Conservation (phyloP, 2,329 filamentous ascomycete genomes). For the Arachnopeziza araneosa region DNA sequence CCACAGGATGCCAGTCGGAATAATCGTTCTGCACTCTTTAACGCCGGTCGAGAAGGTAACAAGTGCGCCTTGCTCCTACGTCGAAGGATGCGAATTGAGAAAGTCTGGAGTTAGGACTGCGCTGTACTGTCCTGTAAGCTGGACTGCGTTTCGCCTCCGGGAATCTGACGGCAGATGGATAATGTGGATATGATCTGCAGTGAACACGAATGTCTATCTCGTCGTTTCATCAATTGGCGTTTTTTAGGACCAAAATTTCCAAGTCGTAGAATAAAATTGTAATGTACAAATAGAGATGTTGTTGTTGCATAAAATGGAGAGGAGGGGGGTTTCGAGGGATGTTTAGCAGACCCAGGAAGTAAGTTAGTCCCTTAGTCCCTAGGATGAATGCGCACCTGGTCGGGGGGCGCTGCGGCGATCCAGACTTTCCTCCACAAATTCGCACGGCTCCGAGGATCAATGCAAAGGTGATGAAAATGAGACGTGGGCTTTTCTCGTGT, state of each 20-base stretch:
- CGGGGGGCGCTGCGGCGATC: background rate
- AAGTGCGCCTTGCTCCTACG: background rate
- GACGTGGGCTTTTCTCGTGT: background rate
- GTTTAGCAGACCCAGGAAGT: background rate
- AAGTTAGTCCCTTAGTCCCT: too few relatives aligned
- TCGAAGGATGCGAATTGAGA: background rate
- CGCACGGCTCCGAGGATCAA: background rate
- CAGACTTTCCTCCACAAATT: background rate
- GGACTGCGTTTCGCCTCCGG: background rate
- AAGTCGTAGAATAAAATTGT: background rate
- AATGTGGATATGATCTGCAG: background rate
- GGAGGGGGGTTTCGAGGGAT: background rate
- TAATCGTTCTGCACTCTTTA: background rate
- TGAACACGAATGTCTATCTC: background rate
- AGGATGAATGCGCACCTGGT: too few relatives aligned
- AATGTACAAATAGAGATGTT: background rate
- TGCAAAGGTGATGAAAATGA: background rate
- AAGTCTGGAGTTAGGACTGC: background rate
- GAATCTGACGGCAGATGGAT: background rate
- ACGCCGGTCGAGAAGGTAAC: background rate
- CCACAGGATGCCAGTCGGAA: background rate
- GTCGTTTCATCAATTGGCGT: background rate
- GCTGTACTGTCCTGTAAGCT: background rate
- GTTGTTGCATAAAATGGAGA: background rate
- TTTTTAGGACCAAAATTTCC: background rate